A percentile compares a stretch with the other conserved stretches of the same genome.
phyloP scores from a whole-genome alignment of 805 yeast genomes.

The Pichia gijzeniarum region DNA sequence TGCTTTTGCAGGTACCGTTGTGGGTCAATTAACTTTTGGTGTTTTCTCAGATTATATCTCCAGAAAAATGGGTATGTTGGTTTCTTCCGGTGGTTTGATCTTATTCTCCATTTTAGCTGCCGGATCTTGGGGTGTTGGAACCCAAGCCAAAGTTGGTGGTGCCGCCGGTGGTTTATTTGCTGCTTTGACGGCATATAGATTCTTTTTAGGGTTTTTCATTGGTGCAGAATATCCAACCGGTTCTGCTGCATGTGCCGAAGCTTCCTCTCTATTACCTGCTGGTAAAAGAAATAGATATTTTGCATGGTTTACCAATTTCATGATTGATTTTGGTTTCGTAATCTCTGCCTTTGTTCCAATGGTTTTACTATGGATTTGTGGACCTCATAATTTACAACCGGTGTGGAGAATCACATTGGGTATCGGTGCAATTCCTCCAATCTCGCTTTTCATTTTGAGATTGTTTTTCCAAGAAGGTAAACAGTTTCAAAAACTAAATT shows the following conservation, averaged over 20 bases:
- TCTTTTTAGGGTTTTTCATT: conserved; percentile 83
- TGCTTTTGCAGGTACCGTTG: conserved; percentile 87
- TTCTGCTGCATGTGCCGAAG: conserved; percentile 90
- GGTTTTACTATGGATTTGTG: conserved; percentile 79
- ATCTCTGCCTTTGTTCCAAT: conserved; percentile 78
- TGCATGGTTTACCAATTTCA: conserved; percentile 78
- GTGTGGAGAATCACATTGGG: conserved; percentile 93
- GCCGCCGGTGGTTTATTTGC: conserved; percentile 72
- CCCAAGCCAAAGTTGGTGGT: conserved; percentile 32
- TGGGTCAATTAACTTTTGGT: conserved; percentile 81
- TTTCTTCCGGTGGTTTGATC: conserved; percentile 69
- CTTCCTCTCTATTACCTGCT: conserved; percentile 68
- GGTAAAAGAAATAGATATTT: conserved; percentile 87
- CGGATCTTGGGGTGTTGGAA: conserved; percentile 78
- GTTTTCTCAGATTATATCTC: conserved; percentile 72
- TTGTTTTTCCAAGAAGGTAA: conserved; percentile 68
- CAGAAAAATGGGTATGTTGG: conserved; percentile 77
- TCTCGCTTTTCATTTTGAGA: conserved; percentile 71
- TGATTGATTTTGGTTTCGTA: conserved; percentile 87
- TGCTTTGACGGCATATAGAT: conserved; percentile 77
- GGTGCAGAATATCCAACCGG: conserved; percentile 96
- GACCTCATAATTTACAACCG: conserved; percentile 59
- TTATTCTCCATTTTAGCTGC: conserved; percentile 73
- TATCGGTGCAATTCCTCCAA: conserved; percentile 84
- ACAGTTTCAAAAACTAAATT: conserved; percentile 61